Evolutionary conservation across 2,329 filamentous ascomycete genomes (phyloP).

Genomic region (Boeremia exigua): DNA sequence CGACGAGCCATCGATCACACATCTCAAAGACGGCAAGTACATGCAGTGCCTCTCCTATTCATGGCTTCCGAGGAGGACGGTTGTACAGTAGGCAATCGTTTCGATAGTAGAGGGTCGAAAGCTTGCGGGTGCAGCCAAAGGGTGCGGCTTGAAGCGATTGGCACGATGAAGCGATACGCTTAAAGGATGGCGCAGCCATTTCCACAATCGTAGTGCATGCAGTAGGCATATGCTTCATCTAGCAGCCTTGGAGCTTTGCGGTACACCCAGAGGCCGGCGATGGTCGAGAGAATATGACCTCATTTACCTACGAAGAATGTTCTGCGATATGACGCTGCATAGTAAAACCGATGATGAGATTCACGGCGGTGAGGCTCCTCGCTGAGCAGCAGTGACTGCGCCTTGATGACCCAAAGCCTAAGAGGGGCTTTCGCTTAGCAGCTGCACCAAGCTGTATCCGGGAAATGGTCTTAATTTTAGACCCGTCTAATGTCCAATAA

Average conservation of each 20-base stretch:
- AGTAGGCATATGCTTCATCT: background rate
- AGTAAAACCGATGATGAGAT: background rate
- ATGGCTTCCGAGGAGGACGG: background rate
- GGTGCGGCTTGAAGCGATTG: constrained; percentile 1
- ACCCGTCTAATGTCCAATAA: constrained; percentile 23
- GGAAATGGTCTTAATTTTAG: constrained; percentile 33
- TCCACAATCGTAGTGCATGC: constrained; percentile 13
- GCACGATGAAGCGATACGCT: constrained; percentile 4
- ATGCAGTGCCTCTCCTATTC: background rate
- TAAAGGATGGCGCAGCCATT: background rate
- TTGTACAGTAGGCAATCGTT: background rate
- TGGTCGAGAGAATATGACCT: background rate
- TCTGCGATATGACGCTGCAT: constrained; percentile 3
- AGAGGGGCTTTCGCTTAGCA: constrained; percentile 23
- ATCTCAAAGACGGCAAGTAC: background rate
- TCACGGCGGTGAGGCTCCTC: constrained; percentile 28
- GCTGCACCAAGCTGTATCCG: constrained; percentile 15
- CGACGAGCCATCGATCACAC: background rate
- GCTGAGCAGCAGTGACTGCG: constrained; percentile 23
- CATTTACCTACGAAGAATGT: background rate
- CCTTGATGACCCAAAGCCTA: constrained; percentile 24
- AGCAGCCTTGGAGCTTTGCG: constrained; percentile 3
- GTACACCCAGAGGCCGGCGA: constrained; percentile 7
- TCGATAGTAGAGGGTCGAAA: background rate
- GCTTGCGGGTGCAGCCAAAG: constrained; percentile 7